Base-by-base conservation (phyloP, 2,329 filamentous ascomycete genomes). In the Pseudopyrenochaeta lycopersici region DNA sequence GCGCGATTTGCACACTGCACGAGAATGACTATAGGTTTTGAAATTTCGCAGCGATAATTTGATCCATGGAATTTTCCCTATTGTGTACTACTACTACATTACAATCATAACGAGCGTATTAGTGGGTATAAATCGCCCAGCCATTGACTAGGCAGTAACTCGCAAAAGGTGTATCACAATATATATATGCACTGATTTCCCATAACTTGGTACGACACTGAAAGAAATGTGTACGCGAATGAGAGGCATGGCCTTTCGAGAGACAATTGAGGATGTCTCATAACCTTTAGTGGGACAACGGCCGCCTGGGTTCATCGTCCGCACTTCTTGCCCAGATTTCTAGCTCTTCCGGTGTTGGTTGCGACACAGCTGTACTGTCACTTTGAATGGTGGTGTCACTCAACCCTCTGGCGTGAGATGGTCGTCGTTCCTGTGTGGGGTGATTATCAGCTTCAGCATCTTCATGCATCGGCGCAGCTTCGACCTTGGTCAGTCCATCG, bases 311-410 rank as follows among this genome's bases (percentile, higher is more conserved):
- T 32, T 18, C 32, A 14, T 60, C 43, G 2, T 58, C 40, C 30
- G 17, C 54, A 27, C 33, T 54, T 44, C 31, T 52, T 17, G 49
- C 62, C 72, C 72, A 75, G 11, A 46, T 54, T 41, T 69, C 64
- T 36, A 70, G 38, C 33, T 75, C 70, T 42, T 74, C 71, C 15
- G 70, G 64, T 30, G 71, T 73, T 1, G 71, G 70, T 27, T 72
- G 62, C n/a, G 69, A 73, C 9, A 74, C 67, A 7, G 64, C 72
- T 33, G 72, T 75, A 42, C 59, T 71, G 10, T 74, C 70, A 42
- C 70, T 74, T 21, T 68, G 60, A 1, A 73, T 49, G 3, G 72
- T 73, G 2, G 54, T 62, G 50, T 75, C 70, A 55, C 72, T 75
- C 11, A 69, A 46, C 2, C 67, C 71, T 36, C 72, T 55, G 4